Evolutionary conservation across 257 asterid genomes (phyloP).

Genomic region (Solanum piurae): DNA sequence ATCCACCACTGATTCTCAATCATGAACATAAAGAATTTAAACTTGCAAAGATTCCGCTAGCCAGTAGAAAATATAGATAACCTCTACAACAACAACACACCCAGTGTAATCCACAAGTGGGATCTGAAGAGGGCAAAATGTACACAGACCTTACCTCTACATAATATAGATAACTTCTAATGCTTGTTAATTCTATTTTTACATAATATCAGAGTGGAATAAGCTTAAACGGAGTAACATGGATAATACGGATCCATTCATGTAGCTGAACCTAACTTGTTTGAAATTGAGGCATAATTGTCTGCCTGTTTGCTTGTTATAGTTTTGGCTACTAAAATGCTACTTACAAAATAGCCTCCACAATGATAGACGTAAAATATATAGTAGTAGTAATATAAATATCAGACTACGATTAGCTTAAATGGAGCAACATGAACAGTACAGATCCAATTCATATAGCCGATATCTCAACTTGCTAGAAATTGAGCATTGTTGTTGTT

Average conservation of each 20-base stretch:
- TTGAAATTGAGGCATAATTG: background rate
- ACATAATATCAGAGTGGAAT: background rate
- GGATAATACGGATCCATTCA: background rate
- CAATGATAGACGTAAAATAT: background rate
- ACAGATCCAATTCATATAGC: background rate
- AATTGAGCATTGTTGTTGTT: background rate
- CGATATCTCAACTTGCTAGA: background rate
- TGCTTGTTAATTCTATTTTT: background rate
- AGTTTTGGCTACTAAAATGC: background rate
- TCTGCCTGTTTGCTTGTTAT: background rate
- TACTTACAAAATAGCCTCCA: background rate
- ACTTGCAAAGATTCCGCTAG: background rate
- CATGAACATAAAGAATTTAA: background rate
- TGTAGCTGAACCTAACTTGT: background rate
- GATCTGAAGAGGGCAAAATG: background rate
- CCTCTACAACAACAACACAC: background rate
- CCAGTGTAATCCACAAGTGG: background rate
- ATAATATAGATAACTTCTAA: background rate
- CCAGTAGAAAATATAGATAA: background rate
- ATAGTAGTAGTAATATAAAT: background rate
- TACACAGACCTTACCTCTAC: background rate
- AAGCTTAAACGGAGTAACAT: background rate
- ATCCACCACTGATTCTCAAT: background rate
- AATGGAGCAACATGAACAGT: background rate
- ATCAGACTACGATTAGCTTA: background rate